Percentiles rank a stretch among this genome's conserved stretches.
These are phyloP conservation scores for Calonectria hongkongensis DNA, from an alignment of 2,329 filamentous ascomycete genomes.

Conservation along the genomic window DNA sequence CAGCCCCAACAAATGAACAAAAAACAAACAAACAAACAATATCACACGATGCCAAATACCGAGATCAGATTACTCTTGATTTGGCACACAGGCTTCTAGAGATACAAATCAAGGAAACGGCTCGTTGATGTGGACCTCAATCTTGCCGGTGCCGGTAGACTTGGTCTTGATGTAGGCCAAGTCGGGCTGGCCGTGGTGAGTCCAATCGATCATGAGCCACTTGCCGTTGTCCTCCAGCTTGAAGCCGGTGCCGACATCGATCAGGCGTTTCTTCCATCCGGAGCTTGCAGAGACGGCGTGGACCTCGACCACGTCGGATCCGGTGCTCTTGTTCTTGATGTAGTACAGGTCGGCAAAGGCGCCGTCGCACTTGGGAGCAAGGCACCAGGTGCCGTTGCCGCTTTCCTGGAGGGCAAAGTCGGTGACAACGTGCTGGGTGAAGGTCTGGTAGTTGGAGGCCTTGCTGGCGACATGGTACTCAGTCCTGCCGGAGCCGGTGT, in stretches of 20 bases:
- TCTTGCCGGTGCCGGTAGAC: neutral
- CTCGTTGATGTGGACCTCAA: constrained; percentile 3
- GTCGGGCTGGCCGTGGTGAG: neutral
- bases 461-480: neutral
- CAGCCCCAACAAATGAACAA: too few species aligned
- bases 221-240: neutral
- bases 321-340: constrained; percentile 1
- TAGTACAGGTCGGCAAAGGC: constrained; percentile 2
- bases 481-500: neutral
- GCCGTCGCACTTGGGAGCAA: neutral
- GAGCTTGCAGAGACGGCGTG: constrained; percentile 3
- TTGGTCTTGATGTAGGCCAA: constrained; percentile 1
- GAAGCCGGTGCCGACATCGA: neutral
- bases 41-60: too few species aligned
- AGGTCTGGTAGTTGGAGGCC: neutral
- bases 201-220: neutral
- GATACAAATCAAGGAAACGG: neutral
- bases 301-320: neutral
- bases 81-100: too few species aligned
- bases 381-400: neutral
- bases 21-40: too few species aligned
- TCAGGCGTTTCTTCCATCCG: constrained; percentile 3
- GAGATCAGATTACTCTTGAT: too few species aligned
- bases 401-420: neutral
- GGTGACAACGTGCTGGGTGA: neutral